These are phyloP conservation scores for Aspergillus jensenii DNA, from an alignment of 2,329 filamentous ascomycete species.

Conservation along the genomic window DNA sequence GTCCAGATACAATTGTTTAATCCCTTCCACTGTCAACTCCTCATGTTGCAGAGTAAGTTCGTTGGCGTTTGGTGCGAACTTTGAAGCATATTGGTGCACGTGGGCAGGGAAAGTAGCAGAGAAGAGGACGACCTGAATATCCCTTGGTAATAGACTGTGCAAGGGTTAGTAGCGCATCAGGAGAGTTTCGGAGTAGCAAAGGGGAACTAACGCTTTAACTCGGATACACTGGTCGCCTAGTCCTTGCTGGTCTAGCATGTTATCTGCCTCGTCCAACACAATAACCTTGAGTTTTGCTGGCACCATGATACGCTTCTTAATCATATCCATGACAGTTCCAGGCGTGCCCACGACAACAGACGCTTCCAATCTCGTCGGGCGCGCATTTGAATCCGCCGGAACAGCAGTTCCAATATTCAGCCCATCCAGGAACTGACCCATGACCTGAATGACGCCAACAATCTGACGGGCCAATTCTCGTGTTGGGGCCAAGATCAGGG, in stretches of 20 bases:
- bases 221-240: constrained; percentile 92
- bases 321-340: constrained; percentile 85
- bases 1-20: constrained; percentile 97
- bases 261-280: constrained; percentile 95
- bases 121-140: constrained; percentile 87
- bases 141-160: constrained; percentile 67
- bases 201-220: constrained; percentile 71
- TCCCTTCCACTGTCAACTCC: constrained; percentile 93
- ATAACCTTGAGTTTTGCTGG: constrained; percentile 72
- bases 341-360: constrained; percentile 91
- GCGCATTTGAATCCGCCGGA: constrained; percentile 68
- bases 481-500: constrained; percentile 84
- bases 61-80: constrained; percentile 84
- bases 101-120: constrained; percentile 90
- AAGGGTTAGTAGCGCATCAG: constrained; percentile 1
- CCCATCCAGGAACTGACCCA: constrained; percentile 79
- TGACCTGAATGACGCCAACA: constrained; percentile 75
- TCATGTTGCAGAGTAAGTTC: constrained; percentile 83
- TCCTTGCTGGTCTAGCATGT: constrained; percentile 96
- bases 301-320: constrained; percentile 74
- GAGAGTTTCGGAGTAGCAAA: neutral
- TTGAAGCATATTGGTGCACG: constrained; percentile 78
- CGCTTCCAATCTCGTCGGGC: constrained; percentile 67
- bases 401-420: constrained; percentile 79
- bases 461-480: constrained; percentile 96